phyloP scores from a whole-genome alignment of 805 yeast genomes.

The Pichia ethanolica region DNA sequence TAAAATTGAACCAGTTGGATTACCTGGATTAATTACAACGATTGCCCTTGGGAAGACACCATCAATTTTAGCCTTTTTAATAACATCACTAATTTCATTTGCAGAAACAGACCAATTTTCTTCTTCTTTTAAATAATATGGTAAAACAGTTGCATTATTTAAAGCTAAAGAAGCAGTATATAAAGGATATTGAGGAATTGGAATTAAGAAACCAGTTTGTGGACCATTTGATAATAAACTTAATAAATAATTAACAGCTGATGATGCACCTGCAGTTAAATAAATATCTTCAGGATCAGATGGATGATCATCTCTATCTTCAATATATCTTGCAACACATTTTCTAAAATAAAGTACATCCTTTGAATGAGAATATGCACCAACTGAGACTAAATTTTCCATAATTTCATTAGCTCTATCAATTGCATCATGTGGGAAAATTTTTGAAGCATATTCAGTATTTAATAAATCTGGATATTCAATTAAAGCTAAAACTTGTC shows the following conservation, averaged over 20 bases:
- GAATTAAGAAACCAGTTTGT: conserved; percentile 77
- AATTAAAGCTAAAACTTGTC: conserved; percentile 79
- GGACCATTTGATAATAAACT: conserved; percentile 62
- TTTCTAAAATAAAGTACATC: conserved; percentile 70
- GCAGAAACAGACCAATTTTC: conserved; percentile 81
- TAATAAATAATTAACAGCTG: conserved; percentile 78
- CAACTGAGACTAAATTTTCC: conserved; percentile 67
- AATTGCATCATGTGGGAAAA: conserved; percentile 61
- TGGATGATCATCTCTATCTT: conserved; percentile 66
- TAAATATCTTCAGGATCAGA: conserved; percentile 68
- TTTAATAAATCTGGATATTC: conserved; percentile 74
- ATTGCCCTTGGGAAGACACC: conserved; percentile 67
- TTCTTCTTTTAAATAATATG: conserved; percentile 78
- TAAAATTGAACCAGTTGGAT: conserved; percentile 92
- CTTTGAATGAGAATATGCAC: conserved; percentile 93
- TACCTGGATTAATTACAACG: conserved; percentile 96
- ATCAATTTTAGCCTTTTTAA: conserved; percentile 38
- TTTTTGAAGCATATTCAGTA: conserved; percentile 21
- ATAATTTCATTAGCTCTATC: conserved; percentile 61
- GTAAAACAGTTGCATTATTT: conserved; percentile 73
- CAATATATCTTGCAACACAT: conserved; percentile 75
- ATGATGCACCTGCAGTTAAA: conserved; percentile 90
- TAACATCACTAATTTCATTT: conserved; percentile 47
- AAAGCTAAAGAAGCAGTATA: conserved; percentile 92
- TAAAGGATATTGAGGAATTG: conserved; percentile 96